Evolutionary conservation across 352 stramenopile genomes (phyloP), one percentile per base, ranked within the genome.

Genomic region (Globisporangium canariense): DNA sequence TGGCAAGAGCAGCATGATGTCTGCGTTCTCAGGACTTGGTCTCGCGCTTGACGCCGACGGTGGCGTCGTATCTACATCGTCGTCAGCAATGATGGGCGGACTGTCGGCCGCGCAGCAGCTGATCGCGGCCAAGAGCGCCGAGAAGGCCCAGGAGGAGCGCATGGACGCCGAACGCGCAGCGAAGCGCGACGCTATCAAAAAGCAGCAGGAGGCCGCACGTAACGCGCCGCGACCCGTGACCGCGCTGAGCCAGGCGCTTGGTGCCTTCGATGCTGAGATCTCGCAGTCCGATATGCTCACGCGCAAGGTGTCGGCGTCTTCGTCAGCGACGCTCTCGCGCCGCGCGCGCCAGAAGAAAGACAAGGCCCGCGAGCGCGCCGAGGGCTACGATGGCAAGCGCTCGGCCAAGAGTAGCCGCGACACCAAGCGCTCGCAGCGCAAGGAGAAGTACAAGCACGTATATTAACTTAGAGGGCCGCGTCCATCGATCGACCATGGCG

Each of bases 361-460:
- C n/a, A 68, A 69, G 34, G 66, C 68, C 8, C 57, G 53, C 38
- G 58, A 74, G 52, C 47, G 71, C 59, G 52, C 77, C 58, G 71
- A 74, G 46, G 34, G 71, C 49, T 70, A 75, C 57, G 71, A 65
- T 22, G 49, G 69, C 47, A 56, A 66, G 32, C 47, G 67, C 57
- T 22, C 54, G 57, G 58, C 59, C 46, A 71, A 79, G 71, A 64
- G 72, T 62, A 43, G 67, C 40, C 69, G 67, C 64, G 67, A 76
- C 59, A 43, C 62, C 50, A 76, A 86, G 53, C 78, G 78, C 41
- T 71, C 69, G 14, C 77, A 88, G 45, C 83, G 80, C 5, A 79
- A 87, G 36, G 69, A 87, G 25, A 85, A 83, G 60, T 88, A 88
- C 68, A 80, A 82, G 63, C 75, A 81, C 62, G 71, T 89, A 59